A percentile compares a stretch with the other conserved stretches of the same genome.
Evolutionary conservation across 2,329 filamentous ascomycete species (phyloP).

Genomic region (Beauveria medogensis): DNA sequence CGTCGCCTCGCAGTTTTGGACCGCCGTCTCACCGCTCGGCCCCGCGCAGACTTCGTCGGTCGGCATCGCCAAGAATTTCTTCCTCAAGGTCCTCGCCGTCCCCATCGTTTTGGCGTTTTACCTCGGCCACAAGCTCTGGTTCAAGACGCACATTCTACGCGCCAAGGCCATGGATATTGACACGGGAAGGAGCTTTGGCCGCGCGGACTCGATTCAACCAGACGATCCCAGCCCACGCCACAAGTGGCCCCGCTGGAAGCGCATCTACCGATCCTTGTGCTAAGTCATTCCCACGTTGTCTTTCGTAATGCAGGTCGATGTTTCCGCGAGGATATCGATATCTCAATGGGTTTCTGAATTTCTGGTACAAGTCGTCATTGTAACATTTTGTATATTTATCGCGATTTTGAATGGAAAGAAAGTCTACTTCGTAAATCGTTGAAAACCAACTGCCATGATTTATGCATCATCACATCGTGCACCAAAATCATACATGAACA

Average conservation of each 20-base stretch:
- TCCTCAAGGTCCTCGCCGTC: constrained; percentile 53
- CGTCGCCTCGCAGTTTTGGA: constrained; percentile 71
- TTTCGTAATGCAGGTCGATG: not conserved
- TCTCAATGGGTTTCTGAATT: not conserved
- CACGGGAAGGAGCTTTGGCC: constrained; percentile 49
- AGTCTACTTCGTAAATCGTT: not conserved
- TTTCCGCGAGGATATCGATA: not conserved
- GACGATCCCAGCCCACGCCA: constrained; percentile 19
- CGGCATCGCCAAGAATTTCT: constrained; percentile 49
- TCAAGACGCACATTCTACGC: constrained; percentile 53
- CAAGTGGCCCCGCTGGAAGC: constrained; percentile 22
- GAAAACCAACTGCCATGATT: not conserved
- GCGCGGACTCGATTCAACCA: constrained; percentile 19
- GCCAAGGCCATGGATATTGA: constrained; percentile 65
- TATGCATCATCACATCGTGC: not conserved
- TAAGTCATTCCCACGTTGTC: constrained; percentile 5
- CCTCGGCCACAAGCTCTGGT: constrained; percentile 60
- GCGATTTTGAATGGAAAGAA: not conserved
- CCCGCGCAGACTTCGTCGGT: not conserved
- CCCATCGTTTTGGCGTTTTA: constrained; percentile 56
- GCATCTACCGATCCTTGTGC: constrained; percentile 19
- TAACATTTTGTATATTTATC: not conserved
- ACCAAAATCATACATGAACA: too few relatives aligned
- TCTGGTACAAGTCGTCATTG: not conserved
- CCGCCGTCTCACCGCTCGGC: constrained; percentile 31